These are phyloP conservation scores for Phytophthora pistaciae DNA, from an alignment of 352 stramenopile species.

Conservation along the genomic window DNA sequence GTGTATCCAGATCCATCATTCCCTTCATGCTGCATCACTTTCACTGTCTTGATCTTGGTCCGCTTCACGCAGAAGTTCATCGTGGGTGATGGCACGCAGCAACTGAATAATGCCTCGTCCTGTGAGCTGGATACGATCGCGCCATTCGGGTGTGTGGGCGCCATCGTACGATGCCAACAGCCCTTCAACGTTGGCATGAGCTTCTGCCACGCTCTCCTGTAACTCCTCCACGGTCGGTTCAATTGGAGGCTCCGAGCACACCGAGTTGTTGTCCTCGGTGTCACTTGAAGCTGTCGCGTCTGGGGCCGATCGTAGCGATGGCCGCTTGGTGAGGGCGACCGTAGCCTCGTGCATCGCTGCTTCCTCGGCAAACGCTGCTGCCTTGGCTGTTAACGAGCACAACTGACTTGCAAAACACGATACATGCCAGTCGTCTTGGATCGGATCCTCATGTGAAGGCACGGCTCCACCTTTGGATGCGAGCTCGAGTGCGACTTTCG, in stretches of 20 bases:
- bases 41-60: background rate
- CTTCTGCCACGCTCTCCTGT: constrained; percentile 12
- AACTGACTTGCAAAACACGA: constrained; percentile 21
- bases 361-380: constrained; percentile 47
- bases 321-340: constrained; percentile 53
- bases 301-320: constrained; percentile 31
- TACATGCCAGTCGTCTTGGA: constrained; percentile 24
- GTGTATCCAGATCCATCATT: no score
- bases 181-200: constrained; percentile 13
- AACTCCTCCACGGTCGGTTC: constrained; percentile 12
- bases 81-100: constrained; percentile 19
- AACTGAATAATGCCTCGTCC: constrained; percentile 16
- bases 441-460: constrained; percentile 6
- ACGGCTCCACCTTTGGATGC: background rate
- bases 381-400: constrained; percentile 23
- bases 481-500: constrained; percentile 13
- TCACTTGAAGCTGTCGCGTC: background rate
- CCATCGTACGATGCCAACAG: constrained; percentile 19
- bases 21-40: no score
- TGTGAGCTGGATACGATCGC: constrained; percentile 19
- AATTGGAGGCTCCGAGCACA: background rate
- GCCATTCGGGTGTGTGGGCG: constrained; percentile 16
- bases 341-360: constrained; percentile 54
- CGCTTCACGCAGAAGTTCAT: constrained; percentile 1
- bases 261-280: background rate